These are phyloP conservation scores for Xylaria sp. DNA, from an alignment of 2,329 filamentous ascomycete genomes.

Conservation along the genomic window DNA sequence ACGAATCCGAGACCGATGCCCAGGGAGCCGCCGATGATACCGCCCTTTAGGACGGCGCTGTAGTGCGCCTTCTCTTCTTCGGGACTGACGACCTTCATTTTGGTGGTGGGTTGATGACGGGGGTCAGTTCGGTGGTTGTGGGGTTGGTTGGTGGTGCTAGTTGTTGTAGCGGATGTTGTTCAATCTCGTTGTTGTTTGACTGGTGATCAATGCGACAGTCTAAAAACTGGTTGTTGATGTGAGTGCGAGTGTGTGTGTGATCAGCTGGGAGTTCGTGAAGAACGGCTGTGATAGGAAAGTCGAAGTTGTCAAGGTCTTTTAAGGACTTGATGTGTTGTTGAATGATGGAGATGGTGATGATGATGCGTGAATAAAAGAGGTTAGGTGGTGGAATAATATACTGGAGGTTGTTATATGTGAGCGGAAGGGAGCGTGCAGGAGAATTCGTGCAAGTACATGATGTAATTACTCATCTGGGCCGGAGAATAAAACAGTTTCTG, in stretches of 20 bases:
- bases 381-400: not conserved
- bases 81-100: conserved; percentile 92
- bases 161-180: not conserved
- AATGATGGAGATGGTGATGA: not conserved
- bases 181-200: not conserved
- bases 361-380: not conserved
- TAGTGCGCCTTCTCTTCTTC: conserved; percentile 90
- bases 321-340: not conserved
- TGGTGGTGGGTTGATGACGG: conserved; percentile 28
- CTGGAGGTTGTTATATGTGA: not conserved
- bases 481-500: not conserved
- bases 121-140: not conserved
- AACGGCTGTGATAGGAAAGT: not conserved
- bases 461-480: not conserved
- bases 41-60: conserved; percentile 71
- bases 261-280: not conserved
- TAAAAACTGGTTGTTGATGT: not conserved
- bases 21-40: conserved; percentile 63
- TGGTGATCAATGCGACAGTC: not conserved
- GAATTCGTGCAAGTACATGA: not conserved
- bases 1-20: conserved; percentile 63
- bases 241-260: not conserved
- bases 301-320: not conserved
- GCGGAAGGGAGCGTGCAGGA: not conserved
- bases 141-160: not conserved